A percentile compares a stretch with the other conserved stretches of the same genome.
Evolutionary conservation across 441 rosid species (phyloP).

Genomic region (Raphanus hybrid): DNA sequence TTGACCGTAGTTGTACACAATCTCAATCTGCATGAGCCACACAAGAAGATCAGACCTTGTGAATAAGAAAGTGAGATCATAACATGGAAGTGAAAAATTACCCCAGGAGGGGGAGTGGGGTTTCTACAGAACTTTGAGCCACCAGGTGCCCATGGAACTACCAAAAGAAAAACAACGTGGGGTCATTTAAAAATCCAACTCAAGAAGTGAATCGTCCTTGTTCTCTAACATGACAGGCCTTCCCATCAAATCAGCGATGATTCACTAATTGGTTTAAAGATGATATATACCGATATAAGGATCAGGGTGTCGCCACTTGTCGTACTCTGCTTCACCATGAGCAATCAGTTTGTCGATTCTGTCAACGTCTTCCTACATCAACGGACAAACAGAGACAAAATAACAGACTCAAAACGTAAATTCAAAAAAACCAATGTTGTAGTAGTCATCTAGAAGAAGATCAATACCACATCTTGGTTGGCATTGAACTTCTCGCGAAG

Average conservation of each 20-base stretch:
- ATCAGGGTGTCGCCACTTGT: slow-evolving; percentile 96
- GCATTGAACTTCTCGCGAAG: slow-evolving; percentile 85
- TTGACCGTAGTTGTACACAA: slow-evolving; percentile 77
- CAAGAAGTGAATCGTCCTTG: background rate
- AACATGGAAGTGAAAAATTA: slow-evolving; percentile 19
- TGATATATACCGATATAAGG: slow-evolving; percentile 85
- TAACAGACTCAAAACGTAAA: background rate
- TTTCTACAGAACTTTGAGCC: slow-evolving; percentile 92
- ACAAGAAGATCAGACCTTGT: slow-evolving; percentile 12
- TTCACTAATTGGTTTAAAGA: background rate
- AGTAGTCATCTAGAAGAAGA: too few species aligned
- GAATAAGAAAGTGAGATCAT: slow-evolving; percentile 19
- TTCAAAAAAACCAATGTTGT: background rate
- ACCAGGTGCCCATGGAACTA: slow-evolving; percentile 99
- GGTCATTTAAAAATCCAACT: background rate
- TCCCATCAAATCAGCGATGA: background rate
- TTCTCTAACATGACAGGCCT: background rate
- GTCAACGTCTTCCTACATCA: slow-evolving; percentile 73
- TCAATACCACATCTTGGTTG: slow-evolving; percentile 64
- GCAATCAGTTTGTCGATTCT: slow-evolving; percentile 80
- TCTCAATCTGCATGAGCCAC: slow-evolving; percentile 76
- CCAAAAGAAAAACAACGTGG: slow-evolving; percentile 5
- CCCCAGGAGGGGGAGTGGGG: slow-evolving; percentile 92
- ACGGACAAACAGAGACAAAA: background rate
- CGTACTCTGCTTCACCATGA: slow-evolving; percentile 72